These are phyloP conservation scores for Vanilla planifolia DNA, from an alignment of 106 monocot species.

Conservation along the genomic window DNA sequence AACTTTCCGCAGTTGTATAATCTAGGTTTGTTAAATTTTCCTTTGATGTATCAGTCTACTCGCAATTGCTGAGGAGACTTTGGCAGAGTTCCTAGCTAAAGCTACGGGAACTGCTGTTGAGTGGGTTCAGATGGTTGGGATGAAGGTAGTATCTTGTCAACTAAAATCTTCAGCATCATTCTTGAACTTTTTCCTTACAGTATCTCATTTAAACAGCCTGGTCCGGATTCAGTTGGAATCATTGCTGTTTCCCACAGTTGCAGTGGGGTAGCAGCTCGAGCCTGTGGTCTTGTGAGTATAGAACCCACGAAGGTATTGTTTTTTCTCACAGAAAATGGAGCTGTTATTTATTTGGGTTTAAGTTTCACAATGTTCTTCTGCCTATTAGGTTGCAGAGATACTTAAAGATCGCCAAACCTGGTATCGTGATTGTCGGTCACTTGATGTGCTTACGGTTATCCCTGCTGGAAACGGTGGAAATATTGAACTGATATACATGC, in stretches of 20 bases:
- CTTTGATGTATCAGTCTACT: slow-evolving; percentile 42
- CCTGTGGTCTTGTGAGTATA: slow-evolving; percentile 96
- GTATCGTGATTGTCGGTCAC: slow-evolving; percentile 86
- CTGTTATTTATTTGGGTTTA: not conserved
- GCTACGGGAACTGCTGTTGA: slow-evolving; percentile 84
- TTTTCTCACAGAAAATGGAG: no score
- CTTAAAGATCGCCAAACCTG: slow-evolving; percentile 95
- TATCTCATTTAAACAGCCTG: slow-evolving; percentile 53
- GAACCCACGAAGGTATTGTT: slow-evolving; percentile 98
- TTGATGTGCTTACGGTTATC: slow-evolving; percentile 70
- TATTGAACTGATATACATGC: slow-evolving; percentile 97
- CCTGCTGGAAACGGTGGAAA: slow-evolving; percentile 89
- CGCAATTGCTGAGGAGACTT: slow-evolving; percentile 81
- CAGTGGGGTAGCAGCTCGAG: slow-evolving; percentile 96
- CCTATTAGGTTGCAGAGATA: slow-evolving; percentile 74
- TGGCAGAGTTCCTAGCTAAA: slow-evolving; percentile 77
- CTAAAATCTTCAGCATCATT: not conserved
- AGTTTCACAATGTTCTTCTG: not conserved
- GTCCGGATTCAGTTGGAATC: slow-evolving; percentile 99
- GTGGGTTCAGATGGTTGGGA: slow-evolving; percentile 90
- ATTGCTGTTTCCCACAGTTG: slow-evolving; percentile 97
- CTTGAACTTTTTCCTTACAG: not conserved
- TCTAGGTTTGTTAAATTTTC: not conserved
- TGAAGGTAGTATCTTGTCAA: slow-evolving; percentile 42
- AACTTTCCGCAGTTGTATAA: not conserved